Percentiles rank a stretch among this genome's conserved stretches.
phyloP scores from a whole-genome alignment of 352 stramenopile species.

The Phytophthora agathidicida region DNA sequence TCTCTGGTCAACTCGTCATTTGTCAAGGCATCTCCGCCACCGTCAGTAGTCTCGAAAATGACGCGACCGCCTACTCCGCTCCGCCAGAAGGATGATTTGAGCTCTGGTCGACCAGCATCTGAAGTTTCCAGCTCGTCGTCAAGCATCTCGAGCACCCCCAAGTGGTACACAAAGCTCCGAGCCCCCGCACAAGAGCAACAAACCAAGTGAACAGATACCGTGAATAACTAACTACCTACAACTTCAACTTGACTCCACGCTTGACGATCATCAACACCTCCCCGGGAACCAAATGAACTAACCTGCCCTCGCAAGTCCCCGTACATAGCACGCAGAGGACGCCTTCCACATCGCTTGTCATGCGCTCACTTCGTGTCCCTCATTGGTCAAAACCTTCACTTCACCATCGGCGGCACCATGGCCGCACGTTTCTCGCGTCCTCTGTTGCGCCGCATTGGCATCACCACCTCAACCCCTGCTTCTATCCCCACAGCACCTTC shows the following conservation, averaged over 20 bases:
- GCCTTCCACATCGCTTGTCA: too few relatives aligned
- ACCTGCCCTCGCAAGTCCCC: too few relatives aligned
- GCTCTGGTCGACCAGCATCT: neutral
- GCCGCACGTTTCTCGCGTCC: slow-evolving; percentile 23
- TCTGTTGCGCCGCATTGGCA: slow-evolving; percentile 12
- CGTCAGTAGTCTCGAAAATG: slow-evolving; percentile 52
- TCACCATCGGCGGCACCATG: slow-evolving; percentile 12
- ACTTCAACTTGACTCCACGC: neutral
- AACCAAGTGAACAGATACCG: slow-evolving; percentile 1
- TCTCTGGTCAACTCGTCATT: slow-evolving; percentile 13
- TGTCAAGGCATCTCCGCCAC: slow-evolving; percentile 40
- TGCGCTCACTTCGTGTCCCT: neutral
- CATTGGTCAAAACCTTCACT: slow-evolving; percentile 29
- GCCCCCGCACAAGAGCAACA: slow-evolving; percentile 3
- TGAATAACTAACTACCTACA: too few relatives aligned
- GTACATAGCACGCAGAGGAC: too few relatives aligned
- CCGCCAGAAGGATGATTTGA: slow-evolving; percentile 5
- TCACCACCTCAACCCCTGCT: neutral
- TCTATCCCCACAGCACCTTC: too few relatives aligned
- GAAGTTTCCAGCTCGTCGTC: slow-evolving; percentile 10
- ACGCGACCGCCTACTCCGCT: slow-evolving; percentile 42
- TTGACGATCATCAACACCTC: too few relatives aligned
- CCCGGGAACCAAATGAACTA: too few relatives aligned
- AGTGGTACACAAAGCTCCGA: slow-evolving; percentile 75
- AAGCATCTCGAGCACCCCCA: slow-evolving; percentile 44